phyloP scores from a whole-genome alignment of 495 filamentous ascomycete genomes.

The Penicillium angulare region DNA sequence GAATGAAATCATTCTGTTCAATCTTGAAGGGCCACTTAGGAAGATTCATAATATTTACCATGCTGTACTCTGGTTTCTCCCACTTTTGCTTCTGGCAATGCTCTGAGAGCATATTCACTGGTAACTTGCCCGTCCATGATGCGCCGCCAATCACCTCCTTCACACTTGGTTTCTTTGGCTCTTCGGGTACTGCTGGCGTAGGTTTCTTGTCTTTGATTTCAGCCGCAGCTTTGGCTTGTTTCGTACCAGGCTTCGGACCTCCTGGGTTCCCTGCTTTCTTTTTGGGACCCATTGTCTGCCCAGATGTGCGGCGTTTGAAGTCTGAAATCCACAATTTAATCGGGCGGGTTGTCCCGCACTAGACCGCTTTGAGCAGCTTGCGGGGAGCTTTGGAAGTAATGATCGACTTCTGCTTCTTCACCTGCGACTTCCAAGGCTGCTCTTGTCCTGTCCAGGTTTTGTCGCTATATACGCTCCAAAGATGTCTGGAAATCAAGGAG shows the following conservation, averaged over 20 bases:
- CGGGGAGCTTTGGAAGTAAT: constrained; percentile 19
- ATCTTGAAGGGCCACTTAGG: not conserved
- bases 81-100: constrained; percentile 94
- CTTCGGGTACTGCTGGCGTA: constrained; percentile 43
- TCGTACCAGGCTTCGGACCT: constrained; percentile 44
- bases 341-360: constrained; percentile 32
- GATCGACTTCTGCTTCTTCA: not conserved
- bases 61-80: constrained; percentile 89
- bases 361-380: constrained; percentile 29
- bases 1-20: not conserved
- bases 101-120: constrained; percentile 88
- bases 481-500: too few species aligned
- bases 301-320: not conserved
- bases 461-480: too few species aligned
- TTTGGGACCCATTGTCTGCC: constrained; percentile 40
- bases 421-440: too few species aligned
- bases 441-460: too few species aligned
- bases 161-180: constrained; percentile 73
- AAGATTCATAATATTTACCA: constrained; percentile 40
- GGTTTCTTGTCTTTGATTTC: constrained; percentile 38
- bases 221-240: constrained; percentile 44
- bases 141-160: constrained; percentile 89
- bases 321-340: not conserved
- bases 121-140: constrained; percentile 97
- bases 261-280: constrained; percentile 39